Percentiles rank a stretch among this genome's conserved stretches.
These are phyloP conservation scores for Triadica sebifera DNA, from an alignment of 345 rosid species.

Conservation along the genomic window DNA sequence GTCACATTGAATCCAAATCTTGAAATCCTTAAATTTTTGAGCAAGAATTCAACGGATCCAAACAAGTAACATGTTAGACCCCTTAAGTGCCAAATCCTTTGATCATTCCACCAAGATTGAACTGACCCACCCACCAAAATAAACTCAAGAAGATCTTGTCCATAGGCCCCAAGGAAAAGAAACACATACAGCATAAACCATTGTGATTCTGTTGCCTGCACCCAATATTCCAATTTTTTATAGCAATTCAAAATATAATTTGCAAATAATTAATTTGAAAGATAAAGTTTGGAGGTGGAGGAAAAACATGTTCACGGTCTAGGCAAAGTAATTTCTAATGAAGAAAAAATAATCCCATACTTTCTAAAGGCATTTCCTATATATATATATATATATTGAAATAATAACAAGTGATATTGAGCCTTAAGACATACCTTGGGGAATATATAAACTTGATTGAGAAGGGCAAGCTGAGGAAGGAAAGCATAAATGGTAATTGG, in stretches of 20 bases:
- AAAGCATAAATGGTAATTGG: conserved; percentile 49
- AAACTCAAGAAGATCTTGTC: conserved; percentile 45
- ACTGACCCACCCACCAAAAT: conserved; percentile 44
- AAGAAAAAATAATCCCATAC: too few relatives aligned
- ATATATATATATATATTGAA: too few relatives aligned
- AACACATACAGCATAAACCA: conserved; percentile 60
- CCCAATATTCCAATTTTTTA: background rate
- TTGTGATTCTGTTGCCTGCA: conserved; percentile 45
- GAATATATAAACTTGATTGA: conserved; percentile 42
- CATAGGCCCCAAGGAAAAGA: conserved; percentile 58
- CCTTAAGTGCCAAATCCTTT: conserved; percentile 56
- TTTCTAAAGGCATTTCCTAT: too few relatives aligned
- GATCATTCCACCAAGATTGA: conserved; percentile 71
- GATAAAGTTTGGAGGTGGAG: too few relatives aligned
- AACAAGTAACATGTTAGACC: conserved; percentile 46
- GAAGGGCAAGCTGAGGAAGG: conserved; percentile 60
- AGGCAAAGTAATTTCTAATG: too few relatives aligned
- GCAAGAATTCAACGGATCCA: conserved; percentile 43
- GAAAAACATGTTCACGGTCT: too few relatives aligned
- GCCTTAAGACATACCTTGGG: conserved; percentile 37
- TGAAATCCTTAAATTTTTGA: conserved; percentile 46
- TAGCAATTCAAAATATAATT: too few relatives aligned
- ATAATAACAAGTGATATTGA: too few relatives aligned
- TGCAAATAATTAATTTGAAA: too few relatives aligned
- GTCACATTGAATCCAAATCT: conserved; percentile 54